Base-by-base conservation (phyloP, 768 basidiomycete species). In the Rhizopogon vulgaris region DNA sequence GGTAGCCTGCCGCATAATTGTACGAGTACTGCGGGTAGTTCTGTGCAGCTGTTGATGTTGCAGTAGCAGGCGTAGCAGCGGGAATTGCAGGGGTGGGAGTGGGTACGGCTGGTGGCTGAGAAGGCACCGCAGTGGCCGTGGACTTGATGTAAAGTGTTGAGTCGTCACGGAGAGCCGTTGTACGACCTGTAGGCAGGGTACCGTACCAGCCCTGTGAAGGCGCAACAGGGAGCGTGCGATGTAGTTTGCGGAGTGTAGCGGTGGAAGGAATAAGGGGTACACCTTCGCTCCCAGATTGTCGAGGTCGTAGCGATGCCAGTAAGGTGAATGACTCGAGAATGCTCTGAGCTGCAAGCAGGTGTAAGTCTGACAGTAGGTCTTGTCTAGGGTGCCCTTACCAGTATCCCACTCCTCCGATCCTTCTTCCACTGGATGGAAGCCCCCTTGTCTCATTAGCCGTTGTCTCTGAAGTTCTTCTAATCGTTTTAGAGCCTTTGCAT, bases 331-430 rank as follows among this genome's bases (percentile, higher is more conserved):
- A 89, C 51, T 85, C 76, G 50, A 85, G 60, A 52, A 91, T 89
- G 50, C 80, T 75, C 64, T 85, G 82, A 18, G 90, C 90, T 91
- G 62, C 37, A 52, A 36, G 32, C 27, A 49, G 49, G 55, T 32
- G n/a, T 53, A 49, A 59, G 41, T 47, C 55, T 52, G 59, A 60
- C 38, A 25, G 7, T 3, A 53, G 49, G 51, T 36, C 55, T 48
- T 34, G 52, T 57, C 36, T 41, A 27, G 28, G 36, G 45, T 48
- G 51, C 41, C 17, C 84, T 57, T 61, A 90, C 90, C 90, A 54
- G 79, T 80, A 57, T 88, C 83, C 85, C 85, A 90, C 64, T 93
- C 90, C 65, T 90, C 89, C 10, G 86, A 85, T 32, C 76, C 85
- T 61, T 82, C 78, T 62, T 82, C 77, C 3, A 82, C 80, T 49